Base-by-base conservation (phyloP, 2,329 filamentous ascomycete species). In the Colletotrichum acutatum region DNA sequence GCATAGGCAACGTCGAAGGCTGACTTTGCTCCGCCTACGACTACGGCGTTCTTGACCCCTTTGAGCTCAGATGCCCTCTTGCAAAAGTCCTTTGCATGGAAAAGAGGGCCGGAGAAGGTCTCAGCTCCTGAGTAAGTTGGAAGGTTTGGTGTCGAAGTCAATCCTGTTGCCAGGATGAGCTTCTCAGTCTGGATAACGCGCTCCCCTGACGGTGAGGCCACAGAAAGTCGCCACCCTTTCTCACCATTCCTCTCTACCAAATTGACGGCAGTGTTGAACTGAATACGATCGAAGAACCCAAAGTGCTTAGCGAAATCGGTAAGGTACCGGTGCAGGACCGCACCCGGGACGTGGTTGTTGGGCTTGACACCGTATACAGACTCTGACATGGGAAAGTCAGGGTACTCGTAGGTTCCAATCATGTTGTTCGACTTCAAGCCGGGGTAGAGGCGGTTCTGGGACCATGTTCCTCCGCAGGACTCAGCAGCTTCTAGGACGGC, bases 361-460 rank as follows among this genome's bases (percentile, higher is more conserved):
- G 42, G 42, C 42, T 78, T 78, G 16, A 86, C 78, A 1, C 81
- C 82, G 74, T 86, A 89, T 0, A 79, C 83, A 2, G 83, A 82
- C 32, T 81, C 79, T 9, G 81, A 78, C 89, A 93, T 90, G 5
- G 90, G 89, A 70, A 90, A 91, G 74, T 92, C 91, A 7, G 86
- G 87, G 74, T 86, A 92, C 77, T 93, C 91, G 76, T 91, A 92
- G 1, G 87, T 88, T 24, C 90, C 90, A 8, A 88, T 78, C 78
- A 91, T 84, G 75, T 93, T 93, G 80, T 93, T 93, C 3, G 89
- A 88, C 71, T 89, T 90, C 57, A 93, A 84, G 2, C 88, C 89
- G 0, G 88, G 86, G 78, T 93, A 90, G 0, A 92, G 81, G 1
- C 90, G 85, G 30, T 90, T 81, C 65, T 86, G 81, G 5, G 88